Percentiles rank a stretch among this genome's conserved stretches.
These are phyloP conservation scores for Tilletia setariae DNA, from an alignment of 1,284 basidiomycete genomes.

Conservation along the genomic window DNA sequence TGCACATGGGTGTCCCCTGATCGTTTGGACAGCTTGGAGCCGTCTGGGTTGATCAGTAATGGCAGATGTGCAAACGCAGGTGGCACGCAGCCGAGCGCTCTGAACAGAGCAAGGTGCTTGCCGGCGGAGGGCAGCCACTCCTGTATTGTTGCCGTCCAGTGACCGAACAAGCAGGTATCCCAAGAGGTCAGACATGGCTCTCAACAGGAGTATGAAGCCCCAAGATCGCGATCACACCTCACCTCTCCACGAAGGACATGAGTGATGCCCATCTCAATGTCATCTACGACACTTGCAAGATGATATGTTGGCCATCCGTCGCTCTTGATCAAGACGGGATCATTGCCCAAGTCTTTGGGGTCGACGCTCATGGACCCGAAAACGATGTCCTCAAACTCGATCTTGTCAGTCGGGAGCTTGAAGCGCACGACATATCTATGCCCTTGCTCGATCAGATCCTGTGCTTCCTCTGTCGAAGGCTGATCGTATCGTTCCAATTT, in stretches of 20 bases:
- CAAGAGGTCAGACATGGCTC: conserved; percentile 9
- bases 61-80: conserved; percentile 90
- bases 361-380: conserved; percentile 24
- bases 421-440: conserved; percentile 79
- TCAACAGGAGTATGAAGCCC: background rate
- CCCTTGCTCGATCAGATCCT: conserved; percentile 68
- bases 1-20: conserved; percentile 82
- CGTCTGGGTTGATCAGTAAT: conserved; percentile 82
- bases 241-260: conserved; percentile 88
- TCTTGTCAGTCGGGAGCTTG: conserved; percentile 56
- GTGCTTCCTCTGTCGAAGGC: conserved; percentile 73
- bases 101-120: conserved; percentile 84
- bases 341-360: conserved; percentile 69
- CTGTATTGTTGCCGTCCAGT: conserved; percentile 38
- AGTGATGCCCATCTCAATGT: conserved; percentile 90
- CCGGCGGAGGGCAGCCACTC: conserved; percentile 97
- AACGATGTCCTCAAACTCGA: conserved; percentile 12
- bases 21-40: conserved; percentile 90
- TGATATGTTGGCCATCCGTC: conserved; percentile 95
- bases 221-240: background rate
- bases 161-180: background rate
- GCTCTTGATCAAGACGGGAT: conserved; percentile 87
- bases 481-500: conserved; percentile 75
- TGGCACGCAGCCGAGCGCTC: conserved; percentile 68
- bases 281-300: conserved; percentile 90